These are phyloP conservation scores for Aquilaria yunnanensis DNA, from an alignment of 345 rosid genomes.

Conservation along the genomic window DNA sequence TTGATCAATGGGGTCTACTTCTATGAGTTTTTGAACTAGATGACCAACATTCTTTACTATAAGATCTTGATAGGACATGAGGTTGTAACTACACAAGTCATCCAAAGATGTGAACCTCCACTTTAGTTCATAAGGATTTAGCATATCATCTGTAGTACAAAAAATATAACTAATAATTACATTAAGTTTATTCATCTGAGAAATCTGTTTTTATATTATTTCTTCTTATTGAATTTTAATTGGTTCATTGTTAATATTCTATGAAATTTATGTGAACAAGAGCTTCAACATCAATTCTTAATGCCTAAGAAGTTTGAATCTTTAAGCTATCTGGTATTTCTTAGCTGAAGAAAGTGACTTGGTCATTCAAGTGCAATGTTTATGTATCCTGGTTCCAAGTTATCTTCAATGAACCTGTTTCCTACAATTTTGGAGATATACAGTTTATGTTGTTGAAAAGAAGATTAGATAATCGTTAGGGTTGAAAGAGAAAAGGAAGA, in stretches of 20 bases:
- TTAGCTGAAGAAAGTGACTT: constrained; percentile 82
- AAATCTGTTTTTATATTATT: not conserved
- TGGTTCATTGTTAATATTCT: not conserved
- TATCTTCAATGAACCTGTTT: constrained; percentile 26
- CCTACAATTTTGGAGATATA: constrained; percentile 44
- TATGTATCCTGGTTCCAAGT: constrained; percentile 25
- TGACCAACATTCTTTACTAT: constrained; percentile 20
- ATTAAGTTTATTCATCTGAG: too few relatives aligned
- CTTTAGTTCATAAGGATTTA: constrained; percentile 33
- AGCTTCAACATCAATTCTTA: constrained; percentile 7
- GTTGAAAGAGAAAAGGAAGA: constrained; percentile 10
- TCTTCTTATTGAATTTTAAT: not conserved
- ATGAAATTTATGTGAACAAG: not conserved
- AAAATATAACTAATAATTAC: constrained; percentile 1
- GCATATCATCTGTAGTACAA: constrained; percentile 41
- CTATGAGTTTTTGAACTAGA: constrained; percentile 16
- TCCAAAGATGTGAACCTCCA: constrained; percentile 28
- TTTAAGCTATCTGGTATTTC: constrained; percentile 55
- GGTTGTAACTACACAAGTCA: constrained; percentile 18
- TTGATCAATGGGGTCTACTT: constrained; percentile 13
- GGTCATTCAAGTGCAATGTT: constrained; percentile 63
- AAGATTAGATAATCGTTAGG: constrained; percentile 6
- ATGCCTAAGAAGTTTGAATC: constrained; percentile 34
- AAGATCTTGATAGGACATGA: constrained; percentile 28
- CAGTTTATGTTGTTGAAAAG: constrained; percentile 15